phyloP scores from a whole-genome alignment of 2,329 filamentous ascomycete species.

The Drechslera avenae region DNA sequence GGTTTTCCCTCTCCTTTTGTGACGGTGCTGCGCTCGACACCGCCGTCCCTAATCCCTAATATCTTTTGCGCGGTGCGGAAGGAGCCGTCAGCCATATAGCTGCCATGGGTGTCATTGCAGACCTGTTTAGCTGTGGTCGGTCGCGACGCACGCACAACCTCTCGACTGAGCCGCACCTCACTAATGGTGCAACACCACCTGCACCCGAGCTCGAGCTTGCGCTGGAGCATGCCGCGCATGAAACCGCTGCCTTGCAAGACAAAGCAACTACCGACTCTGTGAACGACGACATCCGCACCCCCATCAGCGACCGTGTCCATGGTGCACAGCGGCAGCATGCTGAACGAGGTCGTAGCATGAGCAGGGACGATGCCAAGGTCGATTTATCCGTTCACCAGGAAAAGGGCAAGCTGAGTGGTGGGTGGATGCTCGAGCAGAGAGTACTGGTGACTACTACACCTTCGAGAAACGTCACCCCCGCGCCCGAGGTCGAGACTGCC shows the following conservation, averaged over 20 bases:
- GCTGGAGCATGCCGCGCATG: neutral
- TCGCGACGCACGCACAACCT: conserved; percentile 12
- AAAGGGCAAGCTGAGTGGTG: conserved; percentile 10
- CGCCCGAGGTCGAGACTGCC: neutral
- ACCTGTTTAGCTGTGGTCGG: conserved; percentile 15
- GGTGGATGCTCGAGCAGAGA: conserved; percentile 12
- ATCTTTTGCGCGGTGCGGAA: conserved; percentile 7
- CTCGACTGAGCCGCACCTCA: conserved; percentile 1
- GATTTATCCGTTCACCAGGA: conserved; percentile 6
- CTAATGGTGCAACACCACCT: conserved; percentile 5
- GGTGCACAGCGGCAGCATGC: neutral
- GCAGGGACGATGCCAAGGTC: neutral
- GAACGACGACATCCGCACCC: neutral
- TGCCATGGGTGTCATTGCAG: conserved; percentile 7
- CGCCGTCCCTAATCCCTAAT: conserved; percentile 3
- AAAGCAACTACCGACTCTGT: conserved; percentile 1
- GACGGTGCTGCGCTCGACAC: neutral
- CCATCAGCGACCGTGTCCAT: neutral
- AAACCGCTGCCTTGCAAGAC: conserved; percentile 5
- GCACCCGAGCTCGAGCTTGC: neutral
- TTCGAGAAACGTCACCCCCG: neutral
- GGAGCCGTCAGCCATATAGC: conserved; percentile 15
- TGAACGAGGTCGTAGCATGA: neutral
- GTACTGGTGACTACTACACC: conserved; percentile 12
- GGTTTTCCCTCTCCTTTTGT: conserved; percentile 5